Percentiles rank a stretch among this genome's conserved stretches.
phyloP scores from a whole-genome alignment of 139 green algal species.

The Desmodesmus armatus region DNA sequence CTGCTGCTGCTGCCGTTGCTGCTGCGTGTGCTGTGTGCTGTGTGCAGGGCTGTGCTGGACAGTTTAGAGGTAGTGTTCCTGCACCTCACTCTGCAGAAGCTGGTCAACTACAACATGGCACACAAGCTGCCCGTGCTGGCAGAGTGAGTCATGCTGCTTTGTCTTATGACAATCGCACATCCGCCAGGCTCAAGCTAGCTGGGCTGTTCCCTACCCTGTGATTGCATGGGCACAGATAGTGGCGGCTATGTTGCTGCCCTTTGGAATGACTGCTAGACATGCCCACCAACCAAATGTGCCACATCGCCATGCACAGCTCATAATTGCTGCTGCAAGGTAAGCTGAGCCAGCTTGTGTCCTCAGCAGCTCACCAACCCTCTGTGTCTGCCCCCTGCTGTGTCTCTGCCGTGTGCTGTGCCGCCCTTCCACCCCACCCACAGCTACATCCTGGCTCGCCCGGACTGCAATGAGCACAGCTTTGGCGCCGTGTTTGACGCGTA shows the following conservation, averaged over 20 bases:
- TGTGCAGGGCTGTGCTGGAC: too few species aligned
- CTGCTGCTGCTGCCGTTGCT: too few species aligned
- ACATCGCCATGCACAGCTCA: too few species aligned
- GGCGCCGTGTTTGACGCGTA: constrained; percentile 37
- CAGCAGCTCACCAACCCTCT: not conserved
- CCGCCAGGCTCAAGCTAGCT: not conserved
- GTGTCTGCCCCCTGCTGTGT: too few species aligned
- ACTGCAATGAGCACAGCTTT: constrained; percentile 53
- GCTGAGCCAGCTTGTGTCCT: not conserved
- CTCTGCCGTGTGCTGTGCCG: not conserved
- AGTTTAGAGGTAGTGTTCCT: constrained; percentile 25
- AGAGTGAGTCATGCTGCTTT: constrained; percentile 6
- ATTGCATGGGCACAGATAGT: not conserved
- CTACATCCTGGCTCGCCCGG: constrained; percentile 35
- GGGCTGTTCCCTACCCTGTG: not conserved
- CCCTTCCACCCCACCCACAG: not conserved
- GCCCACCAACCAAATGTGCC: too few species aligned
- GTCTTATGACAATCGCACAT: not conserved
- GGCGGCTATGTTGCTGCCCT: not conserved
- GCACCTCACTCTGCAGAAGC: constrained; percentile 24
- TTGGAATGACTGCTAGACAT: too few species aligned
- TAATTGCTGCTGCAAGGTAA: not conserved
- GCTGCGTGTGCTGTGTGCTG: too few species aligned
- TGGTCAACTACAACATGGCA: not conserved
- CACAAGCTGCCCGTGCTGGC: constrained; percentile 18